Conservation (phyloP, 805 yeast genomes). For the Danielozyma ontarioensis region DNA sequence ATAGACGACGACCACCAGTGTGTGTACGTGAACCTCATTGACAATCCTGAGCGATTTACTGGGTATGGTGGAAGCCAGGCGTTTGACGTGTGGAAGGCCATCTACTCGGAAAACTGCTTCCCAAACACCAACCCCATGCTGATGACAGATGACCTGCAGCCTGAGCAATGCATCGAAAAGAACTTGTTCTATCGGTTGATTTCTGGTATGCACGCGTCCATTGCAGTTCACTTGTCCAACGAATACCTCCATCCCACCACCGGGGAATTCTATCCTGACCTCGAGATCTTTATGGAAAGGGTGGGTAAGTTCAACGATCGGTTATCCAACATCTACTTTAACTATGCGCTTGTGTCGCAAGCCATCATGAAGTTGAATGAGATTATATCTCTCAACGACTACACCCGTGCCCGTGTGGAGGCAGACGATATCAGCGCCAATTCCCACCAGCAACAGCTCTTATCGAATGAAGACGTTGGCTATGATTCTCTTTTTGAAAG, state of each 20-base stretch:
- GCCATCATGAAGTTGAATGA: constrained; percentile 60
- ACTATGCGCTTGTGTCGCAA: constrained; percentile 81
- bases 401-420: too few species aligned
- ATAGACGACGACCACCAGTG: constrained; percentile 61
- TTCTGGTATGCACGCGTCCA: constrained; percentile 93
- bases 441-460: constrained; percentile 34
- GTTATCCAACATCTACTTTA: constrained; percentile 82
- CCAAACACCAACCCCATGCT: constrained; percentile 41
- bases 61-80: constrained; percentile 95
- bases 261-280: constrained; percentile 79
- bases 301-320: constrained; percentile 91
- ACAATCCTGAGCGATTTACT: constrained; percentile 93
- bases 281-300: constrained; percentile 75
- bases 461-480: constrained; percentile 36
- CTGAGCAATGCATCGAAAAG: constrained; percentile 71
- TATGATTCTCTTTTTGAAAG: constrained; percentile 25
- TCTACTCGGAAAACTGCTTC: constrained; percentile 89
- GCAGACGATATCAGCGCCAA: constrained; percentile 16
- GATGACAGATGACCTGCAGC: constrained; percentile 25
- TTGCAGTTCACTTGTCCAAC: constrained; percentile 86
- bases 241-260: constrained; percentile 62
- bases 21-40: constrained; percentile 78
- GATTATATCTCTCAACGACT: constrained; percentile 22
- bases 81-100: constrained; percentile 86
- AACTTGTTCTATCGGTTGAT: constrained; percentile 80